Percentiles rank a stretch among this genome's conserved stretches.
phyloP scores from a whole-genome alignment of 305 asterid genomes.

The Euphrasia arctica region DNA sequence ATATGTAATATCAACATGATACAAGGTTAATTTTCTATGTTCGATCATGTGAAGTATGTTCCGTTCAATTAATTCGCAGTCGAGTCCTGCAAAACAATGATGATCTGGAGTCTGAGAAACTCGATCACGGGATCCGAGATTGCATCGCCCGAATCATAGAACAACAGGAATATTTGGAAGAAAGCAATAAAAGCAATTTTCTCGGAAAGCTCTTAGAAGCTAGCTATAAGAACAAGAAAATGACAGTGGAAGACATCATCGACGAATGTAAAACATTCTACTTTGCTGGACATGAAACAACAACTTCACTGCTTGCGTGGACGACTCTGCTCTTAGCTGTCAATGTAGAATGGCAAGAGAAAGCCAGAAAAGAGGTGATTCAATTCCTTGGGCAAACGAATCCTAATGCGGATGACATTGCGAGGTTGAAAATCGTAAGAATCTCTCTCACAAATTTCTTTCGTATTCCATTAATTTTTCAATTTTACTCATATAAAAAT shows the following conservation, averaged over 20 bases:
- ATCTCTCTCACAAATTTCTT: neutral
- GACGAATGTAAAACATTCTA: slow-evolving; percentile 82
- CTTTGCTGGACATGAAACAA: slow-evolving; percentile 72
- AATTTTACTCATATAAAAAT: too few species aligned
- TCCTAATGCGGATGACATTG: slow-evolving; percentile 41
- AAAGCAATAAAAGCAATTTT: slow-evolving; percentile 33
- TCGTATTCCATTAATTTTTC: too few species aligned
- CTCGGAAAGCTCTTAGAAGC: slow-evolving; percentile 51
- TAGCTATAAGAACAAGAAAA: slow-evolving; percentile 27
- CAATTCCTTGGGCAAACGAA: slow-evolving; percentile 29
- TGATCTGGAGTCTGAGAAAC: slow-evolving; percentile 56
- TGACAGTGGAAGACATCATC: slow-evolving; percentile 49
- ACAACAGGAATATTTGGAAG: slow-evolving; percentile 31
- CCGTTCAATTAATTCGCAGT: slow-evolving; percentile 29
- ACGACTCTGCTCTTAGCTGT: slow-evolving; percentile 48
- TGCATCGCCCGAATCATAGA: slow-evolving; percentile 39
- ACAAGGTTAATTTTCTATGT: too few species aligned
- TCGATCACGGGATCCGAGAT: slow-evolving; percentile 45
- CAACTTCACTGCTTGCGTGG: slow-evolving; percentile 53
- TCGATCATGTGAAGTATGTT: neutral
- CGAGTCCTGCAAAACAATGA: slow-evolving; percentile 37
- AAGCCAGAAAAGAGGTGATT: slow-evolving; percentile 48
- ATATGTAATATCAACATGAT: neutral
- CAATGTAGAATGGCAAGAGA: slow-evolving; percentile 64
- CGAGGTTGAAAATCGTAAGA: slow-evolving; percentile 51